A percentile compares a stretch with the other conserved stretches of the same genome.
Conservation (phyloP, 129 eudicot species). For the Tagetes patula region DNA sequence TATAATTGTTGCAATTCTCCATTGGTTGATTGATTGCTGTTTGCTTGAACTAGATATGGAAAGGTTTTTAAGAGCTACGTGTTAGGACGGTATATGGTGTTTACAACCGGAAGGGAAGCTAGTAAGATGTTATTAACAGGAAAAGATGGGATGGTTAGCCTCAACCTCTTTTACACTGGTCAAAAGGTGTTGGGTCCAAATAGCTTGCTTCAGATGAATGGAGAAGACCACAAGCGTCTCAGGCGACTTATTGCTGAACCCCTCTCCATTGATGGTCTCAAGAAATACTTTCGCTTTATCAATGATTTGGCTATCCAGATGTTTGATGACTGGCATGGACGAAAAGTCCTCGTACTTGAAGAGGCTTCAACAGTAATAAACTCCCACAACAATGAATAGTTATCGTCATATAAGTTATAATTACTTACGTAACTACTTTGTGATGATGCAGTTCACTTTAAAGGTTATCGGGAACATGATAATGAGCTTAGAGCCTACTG, state of each 20-base stretch:
- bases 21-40: neutral
- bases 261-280: conserved; percentile 64
- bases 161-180: conserved; percentile 71
- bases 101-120: conserved; percentile 78
- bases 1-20: neutral
- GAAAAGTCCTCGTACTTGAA: conserved; percentile 63
- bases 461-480: conserved; percentile 84
- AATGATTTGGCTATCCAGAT: conserved; percentile 57
- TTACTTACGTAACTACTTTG: neutral
- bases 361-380: conserved; percentile 67
- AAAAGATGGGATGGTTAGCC: conserved; percentile 81
- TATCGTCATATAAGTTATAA: neutral
- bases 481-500: conserved; percentile 82
- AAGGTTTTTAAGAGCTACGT: conserved; percentile 81
- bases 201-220: conserved; percentile 71
- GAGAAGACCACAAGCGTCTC: conserved; percentile 80
- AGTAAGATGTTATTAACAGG: conserved; percentile 70
- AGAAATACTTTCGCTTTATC: conserved; percentile 71
- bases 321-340: conserved; percentile 56
- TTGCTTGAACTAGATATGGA: conserved; percentile 51
- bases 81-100: conserved; percentile 63
- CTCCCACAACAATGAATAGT: no score
- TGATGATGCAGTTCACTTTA: conserved; percentile 61
- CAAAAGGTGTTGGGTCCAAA: conserved; percentile 76
- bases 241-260: conserved; percentile 72